These are phyloP conservation scores for Helicostylum pulchrum DNA, from an alignment of 192 early-diverging fungal genomes.

Conservation along the genomic window DNA sequence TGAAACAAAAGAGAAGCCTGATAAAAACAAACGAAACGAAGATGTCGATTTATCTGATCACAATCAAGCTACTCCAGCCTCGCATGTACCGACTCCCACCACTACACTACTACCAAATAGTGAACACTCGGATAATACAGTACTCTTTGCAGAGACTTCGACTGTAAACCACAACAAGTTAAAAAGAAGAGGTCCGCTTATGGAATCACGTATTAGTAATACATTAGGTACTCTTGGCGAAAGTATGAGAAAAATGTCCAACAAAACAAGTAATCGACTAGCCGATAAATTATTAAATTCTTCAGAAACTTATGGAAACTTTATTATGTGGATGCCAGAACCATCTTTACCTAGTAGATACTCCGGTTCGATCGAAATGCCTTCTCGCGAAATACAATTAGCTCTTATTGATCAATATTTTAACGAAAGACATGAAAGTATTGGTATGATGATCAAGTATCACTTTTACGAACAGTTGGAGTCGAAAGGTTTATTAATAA, in stretches of 20 bases:
- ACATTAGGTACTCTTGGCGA: constrained; percentile 1
- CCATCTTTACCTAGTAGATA: constrained; percentile 27
- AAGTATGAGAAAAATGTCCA: constrained; percentile 11
- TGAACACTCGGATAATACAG: neutral
- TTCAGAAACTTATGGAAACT: neutral
- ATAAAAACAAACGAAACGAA: neutral
- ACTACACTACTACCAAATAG: neutral
- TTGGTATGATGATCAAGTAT: constrained; percentile 9
- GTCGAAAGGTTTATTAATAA: constrained; percentile 22
- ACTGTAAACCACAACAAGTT: neutral
- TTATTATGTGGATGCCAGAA: constrained; percentile 21
- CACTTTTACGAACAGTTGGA: constrained; percentile 22
- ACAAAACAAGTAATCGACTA: neutral
- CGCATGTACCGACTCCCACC: constrained; percentile 1
- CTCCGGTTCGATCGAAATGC: constrained; percentile 27
- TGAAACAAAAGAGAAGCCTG: neutral
- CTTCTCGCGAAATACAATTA: constrained; percentile 23
- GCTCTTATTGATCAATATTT: constrained; percentile 33
- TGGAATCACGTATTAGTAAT: constrained; percentile 17
- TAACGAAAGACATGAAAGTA: constrained; percentile 9
- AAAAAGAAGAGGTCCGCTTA: constrained; percentile 11
- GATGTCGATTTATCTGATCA: neutral
- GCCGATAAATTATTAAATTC: constrained; percentile 1
- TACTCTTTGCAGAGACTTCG: constrained; percentile 1
- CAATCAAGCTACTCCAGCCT: neutral